Conservation (phyloP, 179 eudicot species). For the Carnegiea gigantea region DNA sequence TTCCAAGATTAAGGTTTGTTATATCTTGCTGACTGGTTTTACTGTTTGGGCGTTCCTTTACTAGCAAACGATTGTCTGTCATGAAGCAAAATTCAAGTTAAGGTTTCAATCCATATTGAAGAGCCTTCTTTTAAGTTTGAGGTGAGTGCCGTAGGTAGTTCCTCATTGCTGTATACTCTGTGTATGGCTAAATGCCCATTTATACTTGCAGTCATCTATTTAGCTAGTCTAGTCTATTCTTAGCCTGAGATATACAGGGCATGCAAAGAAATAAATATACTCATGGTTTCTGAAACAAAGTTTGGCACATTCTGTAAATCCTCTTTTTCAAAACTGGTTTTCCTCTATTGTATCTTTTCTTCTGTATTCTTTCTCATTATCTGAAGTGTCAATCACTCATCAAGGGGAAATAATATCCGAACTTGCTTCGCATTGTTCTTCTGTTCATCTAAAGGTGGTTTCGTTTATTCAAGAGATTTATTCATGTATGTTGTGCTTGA, state of each 20-base stretch:
- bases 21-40: neutral
- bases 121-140: neutral
- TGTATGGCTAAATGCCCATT: no score
- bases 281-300: neutral
- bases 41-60: neutral
- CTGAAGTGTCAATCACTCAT: neutral
- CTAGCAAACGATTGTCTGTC: neutral
- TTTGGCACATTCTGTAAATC: neutral
- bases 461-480: neutral
- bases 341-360: neutral
- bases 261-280: neutral
- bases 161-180: neutral
- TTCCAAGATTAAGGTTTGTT: conserved; percentile 73
- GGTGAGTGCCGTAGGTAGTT: neutral
- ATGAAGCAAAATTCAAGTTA: neutral
- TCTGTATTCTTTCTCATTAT: neutral
- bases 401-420: neutral
- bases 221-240: neutral
- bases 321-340: neutral
- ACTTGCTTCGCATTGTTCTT: neutral
- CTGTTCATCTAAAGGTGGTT: neutral
- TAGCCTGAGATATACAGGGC: neutral
- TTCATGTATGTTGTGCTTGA: neutral
- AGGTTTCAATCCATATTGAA: neutral
- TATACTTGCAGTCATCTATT: neutral